A percentile compares a stretch with the other conserved stretches of the same genome.
These are phyloP conservation scores for Drosera spatulata DNA, from an alignment of 179 eudicot species.

Conservation along the genomic window DNA sequence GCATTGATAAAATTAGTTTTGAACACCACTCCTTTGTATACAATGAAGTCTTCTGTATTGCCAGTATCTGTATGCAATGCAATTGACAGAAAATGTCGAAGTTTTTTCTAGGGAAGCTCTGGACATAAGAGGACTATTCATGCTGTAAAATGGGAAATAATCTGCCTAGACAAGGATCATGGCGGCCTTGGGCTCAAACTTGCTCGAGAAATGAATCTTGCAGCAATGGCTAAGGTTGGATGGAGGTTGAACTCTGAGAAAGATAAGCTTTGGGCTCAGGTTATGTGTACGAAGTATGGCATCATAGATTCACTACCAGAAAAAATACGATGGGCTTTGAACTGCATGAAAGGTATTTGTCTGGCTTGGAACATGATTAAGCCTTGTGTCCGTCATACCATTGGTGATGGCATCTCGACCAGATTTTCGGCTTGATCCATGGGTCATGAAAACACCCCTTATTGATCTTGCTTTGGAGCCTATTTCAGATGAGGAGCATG, in stretches of 20 bases:
- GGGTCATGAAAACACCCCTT: too few relatives aligned
- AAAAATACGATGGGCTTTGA: too few relatives aligned
- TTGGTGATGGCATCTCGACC: too few relatives aligned
- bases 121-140: not conserved
- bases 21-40: not conserved
- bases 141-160: not conserved
- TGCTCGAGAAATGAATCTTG: not conserved
- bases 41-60: not conserved
- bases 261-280: not conserved
- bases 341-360: too few relatives aligned
- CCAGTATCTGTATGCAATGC: too few relatives aligned
- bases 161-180: not conserved
- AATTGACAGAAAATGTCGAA: not conserved
- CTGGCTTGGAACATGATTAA: too few relatives aligned
- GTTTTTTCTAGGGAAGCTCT: not conserved
- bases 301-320: too few relatives aligned
- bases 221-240: not conserved
- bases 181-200: not conserved
- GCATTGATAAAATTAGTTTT: not conserved
- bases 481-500: too few relatives aligned
- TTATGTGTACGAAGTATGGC: too few relatives aligned
- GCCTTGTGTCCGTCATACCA: too few relatives aligned
- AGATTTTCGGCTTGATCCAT: too few relatives aligned
- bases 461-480: too few relatives aligned
- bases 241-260: not conserved